A percentile compares a stretch with the other conserved stretches of the same genome.
Evolutionary conservation across 148 eudicot species (phyloP).

Genomic region (Camellia lanceoleosa): DNA sequence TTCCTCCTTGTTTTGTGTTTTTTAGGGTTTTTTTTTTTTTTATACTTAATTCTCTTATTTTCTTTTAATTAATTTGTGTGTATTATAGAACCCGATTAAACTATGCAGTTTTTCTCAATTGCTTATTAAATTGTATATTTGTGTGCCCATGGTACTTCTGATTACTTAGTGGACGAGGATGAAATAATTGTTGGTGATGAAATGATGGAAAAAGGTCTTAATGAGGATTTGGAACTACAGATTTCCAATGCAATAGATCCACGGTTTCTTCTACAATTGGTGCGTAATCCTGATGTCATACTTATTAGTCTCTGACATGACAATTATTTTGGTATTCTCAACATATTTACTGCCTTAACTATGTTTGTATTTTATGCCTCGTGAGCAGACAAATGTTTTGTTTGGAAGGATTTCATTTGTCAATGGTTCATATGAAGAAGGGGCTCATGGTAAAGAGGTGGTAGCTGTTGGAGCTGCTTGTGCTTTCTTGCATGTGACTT

Average conservation of each 20-base stretch:
- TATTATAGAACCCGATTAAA: not conserved
- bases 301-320: not conserved
- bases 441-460: slow-evolving; percentile 52
- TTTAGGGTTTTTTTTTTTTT: too few relatives aligned
- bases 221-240: slow-evolving; percentile 64
- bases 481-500: slow-evolving; percentile 83
- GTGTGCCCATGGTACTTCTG: not conserved
- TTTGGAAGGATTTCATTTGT: slow-evolving; percentile 56
- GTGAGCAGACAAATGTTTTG: slow-evolving; percentile 74
- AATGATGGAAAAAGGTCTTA: slow-evolving; percentile 34
- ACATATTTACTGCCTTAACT: not conserved
- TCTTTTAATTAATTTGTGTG: not conserved
- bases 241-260: slow-evolving; percentile 74
- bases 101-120: slow-evolving; percentile 6
- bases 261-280: slow-evolving; percentile 82
- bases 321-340: not conserved
- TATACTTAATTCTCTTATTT: not conserved
- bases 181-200: slow-evolving; percentile 63
- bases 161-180: slow-evolving; percentile 48
- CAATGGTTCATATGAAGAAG: slow-evolving; percentile 34
- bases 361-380: slow-evolving; percentile 11
- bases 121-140: not conserved
- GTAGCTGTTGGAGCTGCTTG: slow-evolving; percentile 79
- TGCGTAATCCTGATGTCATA: slow-evolving; percentile 27
- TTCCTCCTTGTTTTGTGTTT: not conserved